Conservation (phyloP, 225 moss, liverwort and hornwort genomes). For the Lunularia cruciata region DNA sequence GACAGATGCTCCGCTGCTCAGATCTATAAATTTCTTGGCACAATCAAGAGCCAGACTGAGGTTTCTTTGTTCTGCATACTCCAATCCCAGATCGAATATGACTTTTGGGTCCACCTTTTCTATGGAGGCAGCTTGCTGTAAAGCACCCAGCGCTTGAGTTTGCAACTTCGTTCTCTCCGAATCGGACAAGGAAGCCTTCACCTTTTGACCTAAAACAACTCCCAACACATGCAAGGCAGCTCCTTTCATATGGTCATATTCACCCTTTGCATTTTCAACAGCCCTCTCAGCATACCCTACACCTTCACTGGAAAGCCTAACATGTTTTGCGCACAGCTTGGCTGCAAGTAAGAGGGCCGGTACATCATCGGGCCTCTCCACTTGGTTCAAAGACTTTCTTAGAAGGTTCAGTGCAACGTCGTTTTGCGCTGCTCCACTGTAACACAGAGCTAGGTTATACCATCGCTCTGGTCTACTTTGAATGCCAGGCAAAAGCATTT, state of each 20-base stretch:
- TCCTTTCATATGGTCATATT: constrained; percentile 47
- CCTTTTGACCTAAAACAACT: constrained; percentile 58
- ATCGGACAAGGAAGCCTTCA: constrained; percentile 67
- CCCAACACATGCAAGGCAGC: constrained; percentile 75
- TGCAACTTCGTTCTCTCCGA: constrained; percentile 52
- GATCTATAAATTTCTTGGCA: constrained; percentile 68
- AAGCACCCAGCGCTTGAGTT: constrained; percentile 46
- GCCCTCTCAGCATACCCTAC: constrained; percentile 69
- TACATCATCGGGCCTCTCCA: constrained; percentile 67
- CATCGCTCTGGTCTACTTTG: constrained; percentile 67
- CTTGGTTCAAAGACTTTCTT: constrained; percentile 60
- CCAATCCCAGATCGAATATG: constrained; percentile 78
- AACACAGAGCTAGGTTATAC: constrained; percentile 86
- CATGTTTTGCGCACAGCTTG: constrained; percentile 58
- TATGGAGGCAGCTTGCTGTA: constrained; percentile 63
- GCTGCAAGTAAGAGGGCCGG: constrained; percentile 69
- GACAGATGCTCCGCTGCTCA: constrained; percentile 65
- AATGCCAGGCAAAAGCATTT: constrained; percentile 75
- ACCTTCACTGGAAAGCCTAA: constrained; percentile 54
- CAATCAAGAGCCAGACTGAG: constrained; percentile 65
- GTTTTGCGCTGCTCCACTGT: constrained; percentile 59
- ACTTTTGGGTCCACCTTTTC: constrained; percentile 61
- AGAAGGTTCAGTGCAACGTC: constrained; percentile 63
- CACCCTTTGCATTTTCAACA: constrained; percentile 44
- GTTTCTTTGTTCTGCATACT: constrained; percentile 66